Evolutionary conservation across 345 rosid species (phyloP).

Genomic region (Syzygium grande): DNA sequence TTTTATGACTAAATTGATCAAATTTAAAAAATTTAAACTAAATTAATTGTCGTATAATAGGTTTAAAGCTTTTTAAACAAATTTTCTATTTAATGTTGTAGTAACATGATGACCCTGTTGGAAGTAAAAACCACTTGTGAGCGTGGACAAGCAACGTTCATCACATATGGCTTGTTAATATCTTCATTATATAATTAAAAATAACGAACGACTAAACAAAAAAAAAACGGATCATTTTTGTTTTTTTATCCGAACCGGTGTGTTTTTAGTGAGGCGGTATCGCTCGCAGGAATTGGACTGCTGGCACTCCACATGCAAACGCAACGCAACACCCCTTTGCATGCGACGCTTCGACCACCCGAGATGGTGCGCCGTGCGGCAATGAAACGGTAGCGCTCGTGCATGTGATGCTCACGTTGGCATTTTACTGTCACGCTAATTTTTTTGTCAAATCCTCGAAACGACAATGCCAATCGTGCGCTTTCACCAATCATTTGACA

Average conservation of each 20-base stretch:
- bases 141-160: not conserved
- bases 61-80: rapidly evolving
- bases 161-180: not conserved
- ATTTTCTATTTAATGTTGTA: not conserved
- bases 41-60: rapidly evolving
- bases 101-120: not conserved
- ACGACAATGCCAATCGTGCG: not conserved
- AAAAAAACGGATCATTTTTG: not conserved
- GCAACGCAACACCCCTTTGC: not conserved
- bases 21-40: no score
- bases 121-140: not conserved
- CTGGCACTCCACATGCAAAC: not conserved
- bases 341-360: not conserved
- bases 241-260: not conserved
- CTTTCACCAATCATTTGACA: no score
- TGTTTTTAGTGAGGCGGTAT: not conserved
- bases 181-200: not conserved
- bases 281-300: not conserved
- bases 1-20: no score
- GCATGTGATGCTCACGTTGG: not conserved
- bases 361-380: not conserved
- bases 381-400: not conserved
- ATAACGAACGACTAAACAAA: not conserved
- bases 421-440: not conserved
- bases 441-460: not conserved